Base-by-base conservation (phyloP, 441 rosid genomes). In the Brassica hybrid region DNA sequence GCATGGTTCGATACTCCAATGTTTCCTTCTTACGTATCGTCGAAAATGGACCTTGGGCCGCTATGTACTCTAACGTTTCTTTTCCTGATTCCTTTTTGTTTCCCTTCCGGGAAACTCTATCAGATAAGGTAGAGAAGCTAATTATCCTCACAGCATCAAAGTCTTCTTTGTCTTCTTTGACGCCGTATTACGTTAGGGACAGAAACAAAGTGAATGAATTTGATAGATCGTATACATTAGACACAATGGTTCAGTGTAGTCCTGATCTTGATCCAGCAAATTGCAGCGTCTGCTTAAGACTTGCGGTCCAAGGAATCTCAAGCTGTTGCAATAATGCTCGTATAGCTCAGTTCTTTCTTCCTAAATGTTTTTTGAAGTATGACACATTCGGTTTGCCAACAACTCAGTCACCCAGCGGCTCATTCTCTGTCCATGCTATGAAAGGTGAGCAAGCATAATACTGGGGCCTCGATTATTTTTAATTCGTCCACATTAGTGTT, bases 1-100 rank as follows among this genome's bases (percentile, higher is more conserved):
- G 74, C 17, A 75, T 68, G 74, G 68, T 75, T 59, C 79, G 79
- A 18, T 75, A 75, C 27, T 68, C 79, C 3, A 45, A 34, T 4
- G 7, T 32, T 13, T 68, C 69, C 12, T 76, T 76, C 69, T 76
- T 30, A 1, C 1, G 34, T 30, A 1, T 30, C 34, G 34, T 30
- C 34, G 34, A 30, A 30, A 30, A 5, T 30, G 34, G 34, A 1
- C 34, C 34, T 30, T 30, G 34, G 34, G 34, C 34, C 5, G 19
- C 38, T 9, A 11, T 0, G 34, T 34, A 69, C 41, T 5, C 69
- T 43, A 3, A 3, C 19, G 9, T 8, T 19, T 21, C 1, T 3
- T 17, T 60, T 12, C 6, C 65, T 58, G 13, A 6, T 25, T 38
- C 41, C 2, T 2, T 60, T 36, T 36, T 36, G 6, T 7, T 7